A percentile compares a stretch with the other conserved stretches of the same genome.
Evolutionary conservation across 306 rosid genomes (phyloP).

Genomic region (Ammopiptanthus mongolicus): DNA sequence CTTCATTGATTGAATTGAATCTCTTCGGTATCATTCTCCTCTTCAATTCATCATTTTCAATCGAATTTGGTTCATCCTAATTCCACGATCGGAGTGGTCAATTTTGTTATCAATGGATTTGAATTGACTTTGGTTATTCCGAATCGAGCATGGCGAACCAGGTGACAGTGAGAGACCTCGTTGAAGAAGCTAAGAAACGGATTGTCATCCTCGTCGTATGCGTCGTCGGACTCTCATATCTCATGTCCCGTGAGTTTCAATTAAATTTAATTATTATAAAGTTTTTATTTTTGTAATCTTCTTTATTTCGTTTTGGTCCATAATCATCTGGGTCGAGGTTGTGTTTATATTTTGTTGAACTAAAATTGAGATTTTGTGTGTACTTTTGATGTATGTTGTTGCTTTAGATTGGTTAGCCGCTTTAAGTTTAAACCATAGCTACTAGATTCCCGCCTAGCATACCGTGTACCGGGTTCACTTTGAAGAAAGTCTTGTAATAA

Average conservation of each 20-base stretch:
- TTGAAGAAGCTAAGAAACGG: conserved; percentile 94
- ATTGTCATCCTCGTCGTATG: conserved; percentile 67
- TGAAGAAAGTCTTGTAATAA: no score
- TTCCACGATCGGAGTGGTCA: not conserved
- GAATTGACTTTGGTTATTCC: not conserved
- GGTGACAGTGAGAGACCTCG: conserved; percentile 77
- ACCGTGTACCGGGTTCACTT: no score
- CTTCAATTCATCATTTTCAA: not conserved
- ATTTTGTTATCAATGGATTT: conserved; percentile 19
- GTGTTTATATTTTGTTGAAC: not conserved
- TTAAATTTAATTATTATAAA: not conserved
- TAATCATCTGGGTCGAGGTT: not conserved
- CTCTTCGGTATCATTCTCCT: no score
- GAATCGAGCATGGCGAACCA: conserved; percentile 29
- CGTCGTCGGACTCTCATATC: conserved; percentile 85
- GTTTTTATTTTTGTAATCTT: not conserved
- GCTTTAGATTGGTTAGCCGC: not conserved
- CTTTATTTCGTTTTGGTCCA: not conserved
- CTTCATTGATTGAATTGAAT: no score
- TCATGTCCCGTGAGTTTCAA: conserved; percentile 79
- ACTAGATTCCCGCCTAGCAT: not conserved
- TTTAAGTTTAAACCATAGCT: not conserved
- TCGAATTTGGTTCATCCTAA: not conserved
- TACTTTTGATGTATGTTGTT: not conserved
- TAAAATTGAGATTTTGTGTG: not conserved